Evolutionary conservation across 345 rosid genomes (phyloP).

Genomic region (Trapa bicornis): DNA sequence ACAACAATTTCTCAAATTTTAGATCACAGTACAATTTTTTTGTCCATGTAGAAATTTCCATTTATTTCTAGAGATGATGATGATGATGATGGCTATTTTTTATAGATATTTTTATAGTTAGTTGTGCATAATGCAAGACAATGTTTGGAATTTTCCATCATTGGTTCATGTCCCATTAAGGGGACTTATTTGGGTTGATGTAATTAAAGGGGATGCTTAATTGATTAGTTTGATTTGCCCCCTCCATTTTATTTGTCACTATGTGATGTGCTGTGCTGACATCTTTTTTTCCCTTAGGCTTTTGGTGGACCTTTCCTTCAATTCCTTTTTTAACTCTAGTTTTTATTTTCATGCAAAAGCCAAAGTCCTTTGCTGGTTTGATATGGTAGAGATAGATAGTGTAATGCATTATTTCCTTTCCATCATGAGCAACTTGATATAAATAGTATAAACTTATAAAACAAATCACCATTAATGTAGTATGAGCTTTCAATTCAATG

Average conservation of each 20-base stretch:
- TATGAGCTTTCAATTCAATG: no score
- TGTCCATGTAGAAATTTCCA: no score
- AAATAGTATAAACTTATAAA: no score
- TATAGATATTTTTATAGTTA: background rate
- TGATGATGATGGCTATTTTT: background rate
- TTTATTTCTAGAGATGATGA: background rate
- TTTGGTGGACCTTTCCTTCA: no score
- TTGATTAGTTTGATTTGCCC: background rate
- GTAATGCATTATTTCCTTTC: background rate
- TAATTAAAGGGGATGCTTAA: background rate
- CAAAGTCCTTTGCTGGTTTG: no score
- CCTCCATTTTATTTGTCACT: background rate
- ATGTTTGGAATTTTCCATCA: conserved; percentile 1
- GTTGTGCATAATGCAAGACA: background rate
- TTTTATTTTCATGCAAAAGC: background rate
- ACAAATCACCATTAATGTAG: no score
- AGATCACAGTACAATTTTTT: no score
- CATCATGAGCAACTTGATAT: no score
- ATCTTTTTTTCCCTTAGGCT: no score
- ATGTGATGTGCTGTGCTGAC: background rate
- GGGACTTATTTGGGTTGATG: background rate
- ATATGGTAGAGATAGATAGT: no score
- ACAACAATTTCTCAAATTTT: no score
- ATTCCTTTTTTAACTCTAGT: background rate
- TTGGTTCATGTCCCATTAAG: conserved; percentile 6